Base-by-base conservation (phyloP, 306 rosid species). In the Lathyrus aphaca region DNA sequence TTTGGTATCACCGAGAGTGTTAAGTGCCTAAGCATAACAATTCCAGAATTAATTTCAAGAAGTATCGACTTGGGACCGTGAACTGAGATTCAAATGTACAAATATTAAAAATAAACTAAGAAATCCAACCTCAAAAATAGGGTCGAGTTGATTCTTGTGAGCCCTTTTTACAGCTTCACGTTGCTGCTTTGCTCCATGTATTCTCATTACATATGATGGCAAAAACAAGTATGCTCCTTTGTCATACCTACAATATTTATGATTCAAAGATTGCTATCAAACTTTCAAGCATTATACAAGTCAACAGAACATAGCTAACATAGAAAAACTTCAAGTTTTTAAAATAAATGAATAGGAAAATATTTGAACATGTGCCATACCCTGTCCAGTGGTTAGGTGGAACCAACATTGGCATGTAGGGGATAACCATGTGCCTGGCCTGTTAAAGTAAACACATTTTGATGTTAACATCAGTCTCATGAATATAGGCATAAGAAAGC, bases 351-450 rank as follows among this genome's bases (percentile, higher is more conserved):
- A 61, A 61, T 30, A 17, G 10, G 40, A 61, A 19, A 64, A 11
- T 17, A 48, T 49, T 50, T 14, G 45, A 37, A 14, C 25, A 51
- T 35, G 15, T 21, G 71, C 19, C 81, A 75, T 91, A 94, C 99
- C 96, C 89, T 53, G 86, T 84, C 99, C 99, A 94, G 42, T 82
- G 82, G 66, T 59, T 59, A 59, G 98, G 97, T 58, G 99, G 96
- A 72, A 91, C 95, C 87, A 94, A 71, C 99, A 94, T 91, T 59
- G 99, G 99, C 99, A 91, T 91, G 77, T 94, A 91, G 32, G 97
- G 98, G 74, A 94, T 88, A 82, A 94, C 95, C 89, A 88, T 88
- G 89, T 94, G 97, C 77, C 91, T 84, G 71, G 99, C 99, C 99
- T 94, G 95, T 76, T 63, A 67, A 37, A 32, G 59, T 30, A 73